Conservation (phyloP, 2,329 filamentous ascomycete genomes). For the Aspergillus tanneri region DNA sequence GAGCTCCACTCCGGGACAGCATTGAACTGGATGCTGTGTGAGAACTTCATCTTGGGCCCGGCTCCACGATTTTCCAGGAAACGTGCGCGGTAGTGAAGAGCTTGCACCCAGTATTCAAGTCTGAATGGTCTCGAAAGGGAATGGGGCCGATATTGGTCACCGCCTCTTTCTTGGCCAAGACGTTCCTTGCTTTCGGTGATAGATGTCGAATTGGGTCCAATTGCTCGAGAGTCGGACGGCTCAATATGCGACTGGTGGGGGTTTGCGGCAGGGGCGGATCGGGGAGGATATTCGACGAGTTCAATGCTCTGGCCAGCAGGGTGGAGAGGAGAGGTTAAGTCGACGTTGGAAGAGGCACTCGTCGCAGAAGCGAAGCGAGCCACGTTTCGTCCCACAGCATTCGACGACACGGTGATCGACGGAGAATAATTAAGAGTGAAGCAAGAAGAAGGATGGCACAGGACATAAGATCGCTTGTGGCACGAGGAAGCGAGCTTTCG, state of each 20-base stretch:
- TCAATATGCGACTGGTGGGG: slow-evolving; percentile 7
- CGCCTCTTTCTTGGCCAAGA: background rate
- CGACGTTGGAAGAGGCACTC: slow-evolving; percentile 20
- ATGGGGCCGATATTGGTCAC: background rate
- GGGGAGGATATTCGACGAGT: slow-evolving; percentile 28
- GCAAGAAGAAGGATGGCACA: slow-evolving; percentile 3
- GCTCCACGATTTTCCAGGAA: slow-evolving; percentile 44
- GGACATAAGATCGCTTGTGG: background rate
- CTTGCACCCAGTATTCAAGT: slow-evolving; percentile 36
- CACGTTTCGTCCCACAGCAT: slow-evolving; percentile 24
- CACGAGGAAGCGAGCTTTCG: background rate
- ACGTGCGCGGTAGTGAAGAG: slow-evolving; percentile 29
- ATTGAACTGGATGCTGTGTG: slow-evolving; percentile 98
- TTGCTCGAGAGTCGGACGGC: slow-evolving; percentile 5
- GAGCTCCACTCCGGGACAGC: slow-evolving; percentile 99
- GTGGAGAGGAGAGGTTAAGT: slow-evolving; percentile 19
- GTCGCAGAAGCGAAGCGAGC: slow-evolving; percentile 30
- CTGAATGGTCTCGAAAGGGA: slow-evolving; percentile 15
- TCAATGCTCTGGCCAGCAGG: slow-evolving; percentile 32
- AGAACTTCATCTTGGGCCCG: slow-evolving; percentile 97
- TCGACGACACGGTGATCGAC: slow-evolving; percentile 27
- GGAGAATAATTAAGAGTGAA: slow-evolving; percentile 6
- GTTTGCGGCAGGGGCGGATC: slow-evolving; percentile 9
- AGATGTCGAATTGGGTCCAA: background rate
- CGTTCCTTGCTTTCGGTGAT: background rate